Percentiles rank a stretch among this genome's conserved stretches.
phyloP scores from a whole-genome alignment of 192 early-diverging fungal genomes.

The Umbelopsis isabellina region DNA sequence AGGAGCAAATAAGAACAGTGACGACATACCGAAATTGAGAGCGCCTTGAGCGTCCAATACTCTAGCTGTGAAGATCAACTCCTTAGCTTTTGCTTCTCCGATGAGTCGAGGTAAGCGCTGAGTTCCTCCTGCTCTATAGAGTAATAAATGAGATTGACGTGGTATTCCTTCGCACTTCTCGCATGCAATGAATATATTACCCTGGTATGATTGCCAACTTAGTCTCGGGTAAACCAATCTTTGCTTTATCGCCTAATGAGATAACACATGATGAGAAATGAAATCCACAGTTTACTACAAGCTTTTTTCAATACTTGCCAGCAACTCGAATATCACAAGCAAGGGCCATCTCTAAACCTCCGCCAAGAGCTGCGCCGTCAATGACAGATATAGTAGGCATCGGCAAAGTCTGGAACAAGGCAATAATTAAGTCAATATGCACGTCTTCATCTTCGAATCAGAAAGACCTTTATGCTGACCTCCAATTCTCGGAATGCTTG shows the following conservation, averaged over 20 bases:
- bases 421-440: neutral
- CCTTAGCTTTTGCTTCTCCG: conserved; percentile 86
- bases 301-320: conserved; percentile 53
- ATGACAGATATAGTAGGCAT: conserved; percentile 93
- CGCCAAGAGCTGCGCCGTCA: conserved; percentile 93
- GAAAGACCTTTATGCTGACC: conserved; percentile 31
- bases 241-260: conserved; percentile 57
- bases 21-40: conserved; percentile 53
- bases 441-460: too few relatives aligned
- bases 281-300: too few relatives aligned
- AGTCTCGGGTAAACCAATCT: conserved; percentile 91
- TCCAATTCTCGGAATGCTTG: conserved; percentile 82
- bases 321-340: conserved; percentile 89
- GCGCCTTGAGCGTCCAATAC: conserved; percentile 69
- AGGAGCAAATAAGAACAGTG: conserved; percentile 26
- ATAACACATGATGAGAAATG: neutral
- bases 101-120: conserved; percentile 89
- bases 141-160: neutral
- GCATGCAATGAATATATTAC: conserved; percentile 34
- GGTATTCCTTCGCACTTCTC: neutral
- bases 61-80: conserved; percentile 88
- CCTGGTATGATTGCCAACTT: conserved; percentile 95
- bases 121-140: conserved; percentile 86
- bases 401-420: conserved; percentile 64
- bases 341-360: conserved; percentile 90